These are phyloP conservation scores for Russula olivacea DNA, from an alignment of 768 basidiomycete genomes.

Conservation along the genomic window DNA sequence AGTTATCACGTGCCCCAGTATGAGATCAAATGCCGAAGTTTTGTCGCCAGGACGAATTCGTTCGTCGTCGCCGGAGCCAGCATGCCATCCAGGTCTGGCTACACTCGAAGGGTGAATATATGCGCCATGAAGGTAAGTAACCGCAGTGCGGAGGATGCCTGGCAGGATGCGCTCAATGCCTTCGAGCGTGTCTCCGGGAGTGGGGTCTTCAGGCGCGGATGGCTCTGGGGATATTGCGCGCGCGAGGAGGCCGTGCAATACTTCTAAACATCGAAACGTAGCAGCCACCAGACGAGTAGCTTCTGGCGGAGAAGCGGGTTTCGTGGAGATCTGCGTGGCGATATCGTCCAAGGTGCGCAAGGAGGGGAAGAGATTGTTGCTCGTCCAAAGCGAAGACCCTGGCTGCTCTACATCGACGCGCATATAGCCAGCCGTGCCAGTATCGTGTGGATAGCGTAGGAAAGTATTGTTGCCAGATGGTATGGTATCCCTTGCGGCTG, in stretches of 20 bases:
- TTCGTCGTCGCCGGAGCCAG: neutral
- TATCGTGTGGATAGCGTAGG: neutral
- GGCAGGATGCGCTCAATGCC: slow-evolving; percentile 2
- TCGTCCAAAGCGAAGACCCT: neutral
- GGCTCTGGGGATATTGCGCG: neutral
- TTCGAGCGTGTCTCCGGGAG: slow-evolving; percentile 5
- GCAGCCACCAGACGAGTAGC: neutral
- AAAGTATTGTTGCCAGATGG: neutral
- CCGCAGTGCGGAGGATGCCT: neutral
- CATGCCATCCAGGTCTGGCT: neutral
- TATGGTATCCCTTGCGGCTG: neutral
- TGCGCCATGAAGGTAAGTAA: neutral
- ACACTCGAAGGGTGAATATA: neutral
- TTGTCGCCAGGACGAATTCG: neutral
- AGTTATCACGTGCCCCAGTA: slow-evolving; percentile 2
- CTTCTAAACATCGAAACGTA: slow-evolving; percentile 10
- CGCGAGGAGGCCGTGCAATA: neutral
- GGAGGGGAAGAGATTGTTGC: slow-evolving; percentile 12
- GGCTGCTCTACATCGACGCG: neutral
- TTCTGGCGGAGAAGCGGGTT: neutral
- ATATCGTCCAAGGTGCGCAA: slow-evolving; percentile 9
- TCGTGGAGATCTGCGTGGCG: neutral
- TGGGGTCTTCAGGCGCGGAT: neutral
- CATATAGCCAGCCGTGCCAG: neutral
- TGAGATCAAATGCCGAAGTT: neutral